Percentiles rank a stretch among this genome's conserved stretches.
Evolutionary conservation across 176 grass and related monocot species (phyloP).

Genomic region (Musa itinerans): DNA sequence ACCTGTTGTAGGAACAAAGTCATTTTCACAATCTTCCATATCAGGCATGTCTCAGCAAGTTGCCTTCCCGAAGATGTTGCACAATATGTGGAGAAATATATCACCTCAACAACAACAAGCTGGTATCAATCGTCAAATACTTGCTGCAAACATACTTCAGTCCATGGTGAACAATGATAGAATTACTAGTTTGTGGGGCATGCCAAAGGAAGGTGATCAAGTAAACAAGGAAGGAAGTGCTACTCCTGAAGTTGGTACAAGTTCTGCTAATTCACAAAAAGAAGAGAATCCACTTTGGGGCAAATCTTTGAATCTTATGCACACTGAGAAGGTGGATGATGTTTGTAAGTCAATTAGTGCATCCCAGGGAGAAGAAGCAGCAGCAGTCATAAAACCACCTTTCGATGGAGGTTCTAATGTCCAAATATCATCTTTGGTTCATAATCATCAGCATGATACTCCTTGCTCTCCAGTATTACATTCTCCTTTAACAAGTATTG

Average conservation of each 20-base stretch:
- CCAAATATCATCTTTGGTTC: slow-evolving; percentile 40
- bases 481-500: slow-evolving; percentile 30
- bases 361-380: slow-evolving; percentile 44
- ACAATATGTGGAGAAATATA: slow-evolving; percentile 26
- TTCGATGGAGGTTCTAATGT: slow-evolving; percentile 35
- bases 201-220: slow-evolving; percentile 17
- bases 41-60: slow-evolving; percentile 13
- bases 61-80: slow-evolving; percentile 23
- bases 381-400: slow-evolving; percentile 33
- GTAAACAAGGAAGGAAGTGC: slow-evolving; percentile 8
- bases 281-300: slow-evolving; percentile 20
- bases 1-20: slow-evolving; percentile 1
- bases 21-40: slow-evolving; percentile 4
- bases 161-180: slow-evolving; percentile 14
- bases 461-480: slow-evolving; percentile 35
- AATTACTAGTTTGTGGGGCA: slow-evolving; percentile 1
- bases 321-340: slow-evolving; percentile 29
- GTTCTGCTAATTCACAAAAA: slow-evolving; percentile 17
- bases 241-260: slow-evolving; percentile 11
- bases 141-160: slow-evolving; percentile 14
- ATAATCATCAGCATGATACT: slow-evolving; percentile 44
- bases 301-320: background rate
- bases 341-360: slow-evolving; percentile 28
- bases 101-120: slow-evolving; percentile 18
- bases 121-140: slow-evolving; percentile 7